Evolutionary conservation across 1,139 yeast species (phyloP), one percentile per base, ranked within the genome.

Genomic region (Taphrina populina): DNA sequence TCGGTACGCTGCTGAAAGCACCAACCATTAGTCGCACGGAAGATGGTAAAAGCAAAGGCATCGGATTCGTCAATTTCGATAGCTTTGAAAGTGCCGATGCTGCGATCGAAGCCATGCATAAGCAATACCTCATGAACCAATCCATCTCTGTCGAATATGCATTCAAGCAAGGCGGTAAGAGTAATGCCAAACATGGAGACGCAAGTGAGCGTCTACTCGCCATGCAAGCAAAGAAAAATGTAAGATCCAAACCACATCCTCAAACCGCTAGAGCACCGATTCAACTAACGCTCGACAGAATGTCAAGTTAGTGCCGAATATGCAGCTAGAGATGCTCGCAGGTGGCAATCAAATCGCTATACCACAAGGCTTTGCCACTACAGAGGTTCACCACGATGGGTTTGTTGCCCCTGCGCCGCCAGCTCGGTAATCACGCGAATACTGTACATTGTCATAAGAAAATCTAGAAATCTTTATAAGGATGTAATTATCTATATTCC

Each of bases 181-280:
- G 79, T 59, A 75, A 78, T 15, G 75, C 74, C 49, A 76, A 79
- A 45, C 95, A 88, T 64, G 96, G 96, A n/a, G 94, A 84, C 63
- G 76, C 76, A 26, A 81, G 81, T 0, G 96, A 90, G 65, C 74
- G 96, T 63, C 62, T 78, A 51, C 73, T 90, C 59, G 92, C 94
- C 15, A 77, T 75, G 47, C 83, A 81, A 65, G 95, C 94, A 1
- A 68, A 70, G 59, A 72, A 71, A 62, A 67, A 70, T 57, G 45
- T 40, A 26, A n/a, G 45, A 2, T 27, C 11, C 30, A 7, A 11
- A 27, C 11, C 30, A 3, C 27, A 17, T 39, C 3, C 27, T 11
- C 2, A 2, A 8, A 20, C 29, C 4, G 27, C 13, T 21, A 13
- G 5, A 3, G 3, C 7, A 27, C 10, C 7, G 11, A 8, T 11